A percentile compares a stretch with the other conserved stretches of the same genome.
Conservation (phyloP, 768 basidiomycete species). For the Guyanaporus albipodus region DNA sequence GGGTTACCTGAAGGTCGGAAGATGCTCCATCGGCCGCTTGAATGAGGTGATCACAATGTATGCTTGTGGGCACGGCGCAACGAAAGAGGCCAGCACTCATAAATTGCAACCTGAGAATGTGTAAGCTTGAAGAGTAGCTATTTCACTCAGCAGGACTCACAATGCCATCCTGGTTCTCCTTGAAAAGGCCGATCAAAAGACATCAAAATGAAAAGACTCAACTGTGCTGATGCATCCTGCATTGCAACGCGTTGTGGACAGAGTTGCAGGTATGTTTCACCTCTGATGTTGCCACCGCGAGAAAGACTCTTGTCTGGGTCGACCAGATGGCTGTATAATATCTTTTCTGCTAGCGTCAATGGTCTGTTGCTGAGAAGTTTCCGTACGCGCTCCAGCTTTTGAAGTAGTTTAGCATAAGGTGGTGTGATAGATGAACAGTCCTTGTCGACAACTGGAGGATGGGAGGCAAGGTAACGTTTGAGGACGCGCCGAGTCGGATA, state of each 20-base stretch:
- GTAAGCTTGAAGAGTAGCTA: conserved; percentile 5
- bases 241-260: conserved; percentile 93
- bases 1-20: conserved; percentile 70
- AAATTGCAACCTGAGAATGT: conserved; percentile 73
- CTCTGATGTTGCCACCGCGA: conserved; percentile 66
- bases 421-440: conserved; percentile 77
- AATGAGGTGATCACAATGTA: conserved; percentile 98
- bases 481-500: conserved; percentile 21
- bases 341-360: conserved; percentile 95
- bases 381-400: conserved; percentile 68
- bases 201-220: conserved; percentile 39
- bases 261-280: conserved; percentile 87
- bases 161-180: conserved; percentile 66
- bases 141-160: conserved; percentile 38
- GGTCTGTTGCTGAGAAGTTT: conserved; percentile 66
- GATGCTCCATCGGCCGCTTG: conserved; percentile 89
- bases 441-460: conserved; percentile 43
- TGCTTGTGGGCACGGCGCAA: conserved; percentile 84
- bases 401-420: conserved; percentile 68
- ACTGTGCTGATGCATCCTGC: conserved; percentile 91
- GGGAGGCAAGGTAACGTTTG: conserved; percentile 36
- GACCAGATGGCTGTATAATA: conserved; percentile 87
- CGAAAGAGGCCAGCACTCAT: conserved; percentile 90
- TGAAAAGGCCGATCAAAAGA: conserved; percentile 10
- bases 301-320: conserved; percentile 72